Conservation (phyloP, 305 asterid genomes). For the Plantago rigida region DNA sequence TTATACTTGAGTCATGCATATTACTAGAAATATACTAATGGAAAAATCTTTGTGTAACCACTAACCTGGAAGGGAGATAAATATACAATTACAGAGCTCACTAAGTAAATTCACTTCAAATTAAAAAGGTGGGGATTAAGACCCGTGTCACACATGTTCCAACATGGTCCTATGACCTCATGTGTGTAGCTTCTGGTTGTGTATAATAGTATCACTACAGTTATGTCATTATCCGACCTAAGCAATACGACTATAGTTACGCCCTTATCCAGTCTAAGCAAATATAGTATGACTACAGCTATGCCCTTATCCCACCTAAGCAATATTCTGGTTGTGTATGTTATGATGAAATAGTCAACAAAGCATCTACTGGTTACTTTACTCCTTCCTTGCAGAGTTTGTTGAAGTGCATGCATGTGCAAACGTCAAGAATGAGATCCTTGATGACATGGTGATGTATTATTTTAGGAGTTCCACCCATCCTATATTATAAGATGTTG, state of each 20-base stretch:
- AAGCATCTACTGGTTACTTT: conserved; percentile 13
- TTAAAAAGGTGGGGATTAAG: too few species aligned
- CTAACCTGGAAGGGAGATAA: conserved; percentile 4
- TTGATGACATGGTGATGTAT: background rate
- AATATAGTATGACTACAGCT: background rate
- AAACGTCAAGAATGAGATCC: background rate
- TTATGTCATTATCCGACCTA: too few species aligned
- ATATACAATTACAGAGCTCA: background rate
- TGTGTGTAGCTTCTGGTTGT: too few species aligned
- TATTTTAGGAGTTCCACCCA: too few species aligned
- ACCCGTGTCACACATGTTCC: too few species aligned
- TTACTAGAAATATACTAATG: conserved; percentile 10
- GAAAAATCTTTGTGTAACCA: conserved; percentile 7
- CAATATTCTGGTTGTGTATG: too few species aligned
- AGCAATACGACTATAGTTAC: background rate
- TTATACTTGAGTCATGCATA: conserved; percentile 11
- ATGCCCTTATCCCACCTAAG: background rate
- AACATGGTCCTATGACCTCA: too few species aligned
- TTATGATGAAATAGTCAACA: background rate
- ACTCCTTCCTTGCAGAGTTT: background rate
- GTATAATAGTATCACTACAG: background rate
- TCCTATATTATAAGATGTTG: too few species aligned
- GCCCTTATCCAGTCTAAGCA: background rate
- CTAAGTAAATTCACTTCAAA: too few species aligned
- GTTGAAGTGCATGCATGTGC: conserved; percentile 12